Evolutionary conservation across 495 filamentous ascomycete genomes (phyloP), one percentile per base, ranked within the genome.

Genomic region (Penicillium maclennaniae): DNA sequence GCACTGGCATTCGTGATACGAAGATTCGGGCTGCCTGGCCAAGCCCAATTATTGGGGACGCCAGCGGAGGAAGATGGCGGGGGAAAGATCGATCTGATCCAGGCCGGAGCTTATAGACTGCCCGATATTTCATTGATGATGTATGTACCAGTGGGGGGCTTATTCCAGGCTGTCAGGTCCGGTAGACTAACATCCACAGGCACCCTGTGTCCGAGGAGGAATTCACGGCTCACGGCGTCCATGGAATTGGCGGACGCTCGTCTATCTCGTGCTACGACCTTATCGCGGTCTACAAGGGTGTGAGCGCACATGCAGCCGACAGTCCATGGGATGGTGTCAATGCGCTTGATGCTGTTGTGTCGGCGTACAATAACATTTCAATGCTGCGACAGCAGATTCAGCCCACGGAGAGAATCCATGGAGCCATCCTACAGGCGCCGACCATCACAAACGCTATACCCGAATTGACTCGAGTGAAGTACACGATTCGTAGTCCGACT

Each of bases 31-130:
- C 56, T 83, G 2, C 52, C 60, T 0, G 84, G 84, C 7, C 79
- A 77, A 47, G 75, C 83, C 0, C 60, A 79, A 25, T 59, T 87
- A 25, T 76, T 87, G 21, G 83, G 84, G 21, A 85, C 82, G 0
- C 84, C 84, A 1, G 84, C 79, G 0, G 84, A 87, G 66, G 83
- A 87, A 72, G 77, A 73, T 10, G 78, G 79, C n/a, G 82, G 81
- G 14, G 84, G 83, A 15, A 87, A 88, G 59, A 79, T 83, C 55
- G 77, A 72, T 36, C 70, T 87, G n/a, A 65, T 85, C 23, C 46
- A 80, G 6, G 75, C 72, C 1, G 81, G 80, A 0, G 83, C 82
- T 1, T 84, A 82, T 63, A 57, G 71, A 23, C 73, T 75, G 43
- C 79, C 82, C 26, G 81, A 85, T 57, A 73, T 82, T 47, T 76